phyloP scores from a whole-genome alignment of 768 basidiomycete genomes.

The Polyporus arcularius region DNA sequence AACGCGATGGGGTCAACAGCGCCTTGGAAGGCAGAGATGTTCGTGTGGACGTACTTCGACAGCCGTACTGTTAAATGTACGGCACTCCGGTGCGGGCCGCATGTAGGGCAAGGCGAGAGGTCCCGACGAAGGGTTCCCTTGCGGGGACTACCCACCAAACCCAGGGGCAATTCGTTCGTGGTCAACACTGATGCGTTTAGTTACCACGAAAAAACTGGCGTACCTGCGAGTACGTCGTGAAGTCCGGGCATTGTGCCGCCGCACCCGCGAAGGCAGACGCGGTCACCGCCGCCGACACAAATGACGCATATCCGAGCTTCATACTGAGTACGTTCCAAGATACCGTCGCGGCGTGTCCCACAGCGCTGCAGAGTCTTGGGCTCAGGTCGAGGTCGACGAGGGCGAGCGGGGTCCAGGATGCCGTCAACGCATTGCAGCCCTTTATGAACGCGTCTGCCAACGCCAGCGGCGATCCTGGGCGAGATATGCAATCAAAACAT shows the following conservation, averaged over 20 bases:
- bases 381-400: background rate
- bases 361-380: background rate
- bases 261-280: conserved; percentile 20
- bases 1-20: background rate
- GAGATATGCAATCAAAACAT: conserved; percentile 1
- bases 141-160: conserved; percentile 45
- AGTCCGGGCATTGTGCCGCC: conserved; percentile 56
- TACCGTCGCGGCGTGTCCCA: background rate
- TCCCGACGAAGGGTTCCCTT: conserved; percentile 61
- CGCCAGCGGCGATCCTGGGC: conserved; percentile 2
- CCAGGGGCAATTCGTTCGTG: background rate
- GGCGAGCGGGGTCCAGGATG: conserved; percentile 1
- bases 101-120: conserved; percentile 68
- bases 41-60: conserved; percentile 57
- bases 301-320: conserved; percentile 24
- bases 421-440: background rate
- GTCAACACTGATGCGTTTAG: conserved; percentile 19
- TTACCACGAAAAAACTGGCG: background rate
- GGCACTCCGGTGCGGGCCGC: conserved; percentile 67
- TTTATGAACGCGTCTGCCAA: conserved; percentile 14
- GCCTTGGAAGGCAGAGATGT: background rate
- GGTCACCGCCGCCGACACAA: conserved; percentile 25
- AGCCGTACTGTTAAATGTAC: conserved; percentile 74
- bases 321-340: conserved; percentile 20
- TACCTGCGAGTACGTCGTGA: conserved; percentile 58